Evolutionary conservation across 1,284 basidiomycete species (phyloP), one percentile per base, ranked within the genome.

Genomic region (Thecaphora thlaspeos): DNA sequence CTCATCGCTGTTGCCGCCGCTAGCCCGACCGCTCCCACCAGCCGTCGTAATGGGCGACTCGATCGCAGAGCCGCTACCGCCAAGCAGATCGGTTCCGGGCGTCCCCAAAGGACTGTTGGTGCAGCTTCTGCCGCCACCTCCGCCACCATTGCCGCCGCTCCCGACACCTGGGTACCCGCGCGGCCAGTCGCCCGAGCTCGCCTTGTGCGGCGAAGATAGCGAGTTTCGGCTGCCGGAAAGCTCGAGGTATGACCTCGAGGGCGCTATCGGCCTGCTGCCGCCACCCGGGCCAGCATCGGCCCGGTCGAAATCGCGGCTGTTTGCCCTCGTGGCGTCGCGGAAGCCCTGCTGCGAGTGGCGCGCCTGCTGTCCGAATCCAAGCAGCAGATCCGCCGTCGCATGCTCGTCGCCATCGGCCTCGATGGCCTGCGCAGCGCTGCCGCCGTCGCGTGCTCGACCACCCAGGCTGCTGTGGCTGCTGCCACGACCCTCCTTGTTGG

Each of bases 181-280:
- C 17, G 48, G 40, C 62, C 62, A 61, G 22, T 65, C 62, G 24
- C 57, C 62, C n/a, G 57, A 61, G 15, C 36, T 19, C 18, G 7
- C 8, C 36, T 15, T 19, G 36, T 37, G 7, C 36, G 36, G 36
- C 36, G 36, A 37, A 5, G 26, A 28, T 28, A 5, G 7, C 26
- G 26, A 28, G 26, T n/a, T n/a, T n/a, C n/a, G n/a, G n/a, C n/a
- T n/a, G n/a, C 26, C 36, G 18, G 36, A 15, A 5, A 37, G 36
- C 14, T 37, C 36, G 36, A 15, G 8, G 36, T 37, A 37, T 15
- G 36, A 37, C 14, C 36, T 37, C 26, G 26, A 28, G 26, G 26
- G n/a, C n/a, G n/a, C n/a, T n/a, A n/a, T n/a, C n/a, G n/a, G n/a
- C n/a, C n/a, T n/a, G n/a, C n/a, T n/a, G n/a, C n/a, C n/a, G n/a